Evolutionary conservation across 2,329 filamentous ascomycete species (phyloP).

Genomic region (Ophiostoma sp.): DNA sequence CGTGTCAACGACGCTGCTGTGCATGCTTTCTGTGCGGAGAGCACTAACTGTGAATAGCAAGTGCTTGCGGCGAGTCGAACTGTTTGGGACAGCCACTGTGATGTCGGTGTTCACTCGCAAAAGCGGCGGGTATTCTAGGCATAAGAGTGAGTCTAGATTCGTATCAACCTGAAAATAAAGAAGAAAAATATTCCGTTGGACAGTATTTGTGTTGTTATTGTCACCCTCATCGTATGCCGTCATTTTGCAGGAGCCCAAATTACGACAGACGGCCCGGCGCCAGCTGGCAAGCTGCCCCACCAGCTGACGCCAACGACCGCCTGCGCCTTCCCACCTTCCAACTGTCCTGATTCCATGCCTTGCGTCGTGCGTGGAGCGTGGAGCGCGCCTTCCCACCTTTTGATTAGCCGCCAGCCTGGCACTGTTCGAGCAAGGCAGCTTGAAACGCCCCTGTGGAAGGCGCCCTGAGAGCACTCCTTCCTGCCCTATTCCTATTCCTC

Average conservation of each 20-base stretch:
- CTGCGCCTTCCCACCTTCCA: not conserved
- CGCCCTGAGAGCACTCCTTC: not conserved
- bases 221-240: not conserved
- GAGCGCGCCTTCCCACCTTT: not conserved
- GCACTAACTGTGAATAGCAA: constrained; percentile 16
- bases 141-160: not conserved
- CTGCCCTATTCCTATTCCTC: not conserved
- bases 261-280: constrained; percentile 7
- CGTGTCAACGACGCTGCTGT: not conserved
- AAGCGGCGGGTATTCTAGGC: not conserved
- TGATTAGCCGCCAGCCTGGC: not conserved
- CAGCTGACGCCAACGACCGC: not conserved
- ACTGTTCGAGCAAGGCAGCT: not conserved
- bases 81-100: not conserved
- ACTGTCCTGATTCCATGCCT: constrained; percentile 17
- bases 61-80: not conserved
- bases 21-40: constrained; percentile 1
- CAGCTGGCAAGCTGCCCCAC: constrained; percentile 20
- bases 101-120: not conserved
- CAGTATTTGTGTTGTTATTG: not conserved
- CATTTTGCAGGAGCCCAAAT: not conserved
- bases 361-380: not conserved
- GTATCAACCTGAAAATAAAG: not conserved
- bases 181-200: not conserved
- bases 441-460: constrained; percentile 21